Evolutionary conservation across 2,329 filamentous ascomycete species (phyloP), one percentile per base, ranked within the genome.

Genomic region (Fusarium vanettenii): DNA sequence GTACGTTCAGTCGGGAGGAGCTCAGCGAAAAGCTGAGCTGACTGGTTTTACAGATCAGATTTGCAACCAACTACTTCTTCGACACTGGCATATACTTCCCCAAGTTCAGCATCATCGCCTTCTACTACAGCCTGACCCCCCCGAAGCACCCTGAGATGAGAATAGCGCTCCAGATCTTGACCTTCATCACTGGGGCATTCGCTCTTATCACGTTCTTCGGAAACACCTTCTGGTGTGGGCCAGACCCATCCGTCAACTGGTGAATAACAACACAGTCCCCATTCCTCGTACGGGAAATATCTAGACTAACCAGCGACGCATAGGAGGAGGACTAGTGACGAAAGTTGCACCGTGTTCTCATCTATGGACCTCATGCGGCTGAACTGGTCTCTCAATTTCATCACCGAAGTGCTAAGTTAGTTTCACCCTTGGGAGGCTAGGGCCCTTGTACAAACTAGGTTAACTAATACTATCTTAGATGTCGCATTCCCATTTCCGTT

Each of bases 1-100:
- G 60, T 62, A 6, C 2, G 29, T 29, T 56, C 6, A 13, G 3
- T n/a, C 1, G 4, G 18, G 4, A 14, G 2, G 13, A 22, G 14
- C 6, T 16, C 20, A 9, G 16, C 20, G 5, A 6, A 25, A 3
- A 16, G 9, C 9, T 0, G 5, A 22, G n/a, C 57, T 45, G n/a
- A 60, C 6, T 27, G 5, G 2, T 3, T 3, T 10, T 6, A 7
- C 27, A 75, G 68, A 66, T 72, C 18, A 57, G 69, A n/a, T 79
- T 78, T 22, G 66, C 77, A 2, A 71, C 71, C 1, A 79, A 78
- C 59, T 79, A 79, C 62, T 74, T 79, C 43, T 79, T 79, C 57
- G 74, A 78, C 35, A 72, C 69, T 3, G 76, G 77, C 29, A 75
- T 79, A 22, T 78, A 77, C 60, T 69, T 79, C 31, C 76, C 75